Conservation (phyloP, 2,329 filamentous ascomycete genomes). For the Clonostachys rhizophaga region DNA sequence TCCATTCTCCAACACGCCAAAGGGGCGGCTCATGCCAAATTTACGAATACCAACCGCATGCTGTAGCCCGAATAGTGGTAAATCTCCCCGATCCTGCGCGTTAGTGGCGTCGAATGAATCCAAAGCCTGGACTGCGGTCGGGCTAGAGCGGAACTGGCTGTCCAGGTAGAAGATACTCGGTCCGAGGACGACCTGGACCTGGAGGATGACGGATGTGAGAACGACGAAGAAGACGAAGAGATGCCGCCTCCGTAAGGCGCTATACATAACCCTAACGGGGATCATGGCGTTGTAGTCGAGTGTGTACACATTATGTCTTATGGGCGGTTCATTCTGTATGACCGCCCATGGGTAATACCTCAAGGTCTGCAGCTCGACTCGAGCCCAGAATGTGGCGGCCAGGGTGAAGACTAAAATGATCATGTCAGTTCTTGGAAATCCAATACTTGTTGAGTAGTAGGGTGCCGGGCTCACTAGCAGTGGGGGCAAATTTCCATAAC, state of each 20-base stretch:
- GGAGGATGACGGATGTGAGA: not conserved
- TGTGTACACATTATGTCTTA: not conserved
- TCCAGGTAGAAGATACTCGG: not conserved
- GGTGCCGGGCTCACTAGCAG: not conserved
- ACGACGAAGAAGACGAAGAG: not conserved
- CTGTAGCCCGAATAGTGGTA: not conserved
- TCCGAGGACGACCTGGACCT: not conserved
- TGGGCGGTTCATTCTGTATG: not conserved
- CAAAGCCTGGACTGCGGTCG: not conserved
- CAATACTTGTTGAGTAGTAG: not conserved
- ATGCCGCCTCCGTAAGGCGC: not conserved
- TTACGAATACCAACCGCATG: not conserved
- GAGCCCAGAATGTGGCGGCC: not conserved
- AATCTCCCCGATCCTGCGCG: not conserved
- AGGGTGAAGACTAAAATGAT: not conserved
- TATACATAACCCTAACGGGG: not conserved
- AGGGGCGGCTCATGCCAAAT: not conserved
- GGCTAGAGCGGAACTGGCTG: not conserved
- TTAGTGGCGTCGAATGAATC: not conserved
- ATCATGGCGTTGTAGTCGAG: not conserved
- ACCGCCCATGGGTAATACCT: not conserved
- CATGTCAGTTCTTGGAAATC: not conserved
- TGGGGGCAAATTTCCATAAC: not conserved
- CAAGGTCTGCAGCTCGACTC: not conserved
- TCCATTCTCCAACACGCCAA: not conserved